Percentiles rank a stretch among this genome's conserved stretches.
These are phyloP conservation scores for Parathielavia hyrcaniae DNA, from an alignment of 495 filamentous ascomycete genomes.

Conservation along the genomic window DNA sequence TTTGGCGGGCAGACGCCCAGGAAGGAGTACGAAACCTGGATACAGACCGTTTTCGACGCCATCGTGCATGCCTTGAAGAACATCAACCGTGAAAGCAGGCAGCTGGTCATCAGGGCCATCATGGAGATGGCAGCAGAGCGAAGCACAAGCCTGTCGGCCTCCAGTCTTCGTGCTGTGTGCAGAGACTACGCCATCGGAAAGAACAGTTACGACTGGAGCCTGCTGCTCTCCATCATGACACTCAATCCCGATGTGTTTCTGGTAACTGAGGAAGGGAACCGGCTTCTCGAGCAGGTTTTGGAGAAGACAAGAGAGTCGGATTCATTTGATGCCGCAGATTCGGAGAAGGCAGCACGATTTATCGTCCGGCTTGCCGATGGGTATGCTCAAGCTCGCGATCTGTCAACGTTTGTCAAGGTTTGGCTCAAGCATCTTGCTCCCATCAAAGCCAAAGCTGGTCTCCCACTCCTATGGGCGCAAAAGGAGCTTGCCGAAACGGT, in stretches of 20 bases:
- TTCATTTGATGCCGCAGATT: slow-evolving; percentile 10
- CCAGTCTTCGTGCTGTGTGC: slow-evolving; percentile 39
- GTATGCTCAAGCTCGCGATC: slow-evolving; percentile 58
- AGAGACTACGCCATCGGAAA: slow-evolving; percentile 35
- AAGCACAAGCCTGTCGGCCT: slow-evolving; percentile 16
- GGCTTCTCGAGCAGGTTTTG: slow-evolving; percentile 35
- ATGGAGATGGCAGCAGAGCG: slow-evolving; percentile 38
- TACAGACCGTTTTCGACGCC: slow-evolving; percentile 58
- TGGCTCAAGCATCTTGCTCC: slow-evolving; percentile 58
- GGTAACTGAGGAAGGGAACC: slow-evolving; percentile 29
- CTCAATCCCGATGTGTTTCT: slow-evolving; percentile 67
- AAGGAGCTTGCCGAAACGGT: slow-evolving; percentile 48
- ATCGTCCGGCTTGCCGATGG: slow-evolving; percentile 55
- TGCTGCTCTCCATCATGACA: slow-evolving; percentile 55
- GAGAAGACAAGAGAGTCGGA: slow-evolving; percentile 24
- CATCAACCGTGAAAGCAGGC: slow-evolving; percentile 12
- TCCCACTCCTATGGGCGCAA: slow-evolving; percentile 56
- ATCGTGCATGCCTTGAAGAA: slow-evolving; percentile 33
- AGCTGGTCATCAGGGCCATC: slow-evolving; percentile 32
- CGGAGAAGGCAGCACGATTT: slow-evolving; percentile 28
- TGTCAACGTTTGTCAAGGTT: slow-evolving; percentile 57
- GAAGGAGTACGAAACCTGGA: slow-evolving; percentile 55
- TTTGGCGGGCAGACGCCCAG: slow-evolving; percentile 49
- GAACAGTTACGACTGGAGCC: slow-evolving; percentile 50
- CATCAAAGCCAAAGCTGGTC: slow-evolving; percentile 33